Percentiles rank a stretch among this genome's conserved stretches.
Conservation (phyloP, 768 basidiomycete species). For the Amyloporia xantha region DNA sequence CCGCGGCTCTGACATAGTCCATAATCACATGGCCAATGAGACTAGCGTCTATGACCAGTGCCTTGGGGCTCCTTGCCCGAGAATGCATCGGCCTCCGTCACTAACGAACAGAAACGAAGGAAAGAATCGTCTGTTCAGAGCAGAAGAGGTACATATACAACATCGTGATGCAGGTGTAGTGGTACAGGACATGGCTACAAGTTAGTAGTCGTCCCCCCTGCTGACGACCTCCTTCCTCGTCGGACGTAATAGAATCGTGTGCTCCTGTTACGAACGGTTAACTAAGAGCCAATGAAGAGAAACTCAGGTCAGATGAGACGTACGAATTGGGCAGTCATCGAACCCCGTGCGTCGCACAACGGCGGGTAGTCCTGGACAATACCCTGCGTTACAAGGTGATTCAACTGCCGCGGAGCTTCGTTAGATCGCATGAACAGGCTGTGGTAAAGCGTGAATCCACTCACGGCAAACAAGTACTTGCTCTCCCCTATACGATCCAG, state of each 20-base stretch:
- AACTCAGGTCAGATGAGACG: constrained; percentile 17
- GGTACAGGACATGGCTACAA: background rate
- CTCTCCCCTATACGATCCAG: constrained; percentile 89
- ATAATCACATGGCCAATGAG: background rate
- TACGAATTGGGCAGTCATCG: constrained; percentile 94
- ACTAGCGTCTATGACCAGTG: background rate
- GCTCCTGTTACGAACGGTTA: constrained; percentile 47
- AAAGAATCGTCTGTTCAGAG: background rate
- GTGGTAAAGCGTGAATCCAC: too few relatives aligned
- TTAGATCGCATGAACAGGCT: background rate
- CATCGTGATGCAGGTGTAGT: background rate
- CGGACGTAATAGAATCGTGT: constrained; percentile 79
- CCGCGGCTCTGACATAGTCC: background rate
- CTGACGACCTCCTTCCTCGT: constrained; percentile 83
- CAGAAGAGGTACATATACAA: background rate
- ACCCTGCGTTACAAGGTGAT: constrained; percentile 81
- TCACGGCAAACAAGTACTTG: constrained; percentile 85
- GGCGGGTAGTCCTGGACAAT: constrained; percentile 93
- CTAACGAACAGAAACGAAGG: background rate
- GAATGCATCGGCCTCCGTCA: background rate
- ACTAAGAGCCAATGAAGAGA: background rate
- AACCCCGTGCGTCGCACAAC: constrained; percentile 73
- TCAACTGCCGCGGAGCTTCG: constrained; percentile 46
- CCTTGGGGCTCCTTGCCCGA: background rate
- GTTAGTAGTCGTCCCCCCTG: constrained; percentile 74